These are phyloP conservation scores for Fusarium tupiense DNA, from an alignment of 2,329 filamentous ascomycete species.

Conservation along the genomic window DNA sequence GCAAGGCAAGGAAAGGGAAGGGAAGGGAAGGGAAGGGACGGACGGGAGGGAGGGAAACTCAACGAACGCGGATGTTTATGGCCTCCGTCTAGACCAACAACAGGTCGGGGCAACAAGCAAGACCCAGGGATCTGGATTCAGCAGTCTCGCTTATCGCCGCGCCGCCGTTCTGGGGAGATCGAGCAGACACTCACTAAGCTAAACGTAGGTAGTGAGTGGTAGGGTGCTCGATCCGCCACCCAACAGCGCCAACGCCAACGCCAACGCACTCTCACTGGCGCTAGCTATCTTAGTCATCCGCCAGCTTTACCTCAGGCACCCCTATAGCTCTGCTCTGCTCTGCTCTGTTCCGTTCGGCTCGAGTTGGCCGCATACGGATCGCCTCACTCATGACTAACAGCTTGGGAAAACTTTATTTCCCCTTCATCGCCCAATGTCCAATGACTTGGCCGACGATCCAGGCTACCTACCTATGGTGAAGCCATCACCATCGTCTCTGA, in stretches of 20 bases:
- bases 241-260: not conserved
- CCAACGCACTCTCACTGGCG: not conserved
- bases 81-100: not conserved
- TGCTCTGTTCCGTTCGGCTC: not conserved
- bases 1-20: not conserved
- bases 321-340: not conserved
- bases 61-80: conserved; percentile 17
- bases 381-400: not conserved
- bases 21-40: conserved; percentile 3
- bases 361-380: not conserved
- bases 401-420: conserved; percentile 15
- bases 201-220: not conserved
- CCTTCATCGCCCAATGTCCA: not conserved
- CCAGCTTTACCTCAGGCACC: conserved; percentile 2
- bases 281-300: conserved; percentile 16
- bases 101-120: conserved; percentile 1
- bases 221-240: conserved; percentile 27
- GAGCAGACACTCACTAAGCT: not conserved
- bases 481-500: conserved; percentile 7
- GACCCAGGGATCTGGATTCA: conserved; percentile 48
- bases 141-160: conserved; percentile 48
- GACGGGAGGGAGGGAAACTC: conserved; percentile 21
- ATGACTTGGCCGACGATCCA: conserved; percentile 6
- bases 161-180: conserved; percentile 39
- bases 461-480: not conserved